Percentiles rank a stretch among this genome's conserved stretches.
Conservation (phyloP, 805 yeast species). For the Cyberlindnera mississippiensis region DNA sequence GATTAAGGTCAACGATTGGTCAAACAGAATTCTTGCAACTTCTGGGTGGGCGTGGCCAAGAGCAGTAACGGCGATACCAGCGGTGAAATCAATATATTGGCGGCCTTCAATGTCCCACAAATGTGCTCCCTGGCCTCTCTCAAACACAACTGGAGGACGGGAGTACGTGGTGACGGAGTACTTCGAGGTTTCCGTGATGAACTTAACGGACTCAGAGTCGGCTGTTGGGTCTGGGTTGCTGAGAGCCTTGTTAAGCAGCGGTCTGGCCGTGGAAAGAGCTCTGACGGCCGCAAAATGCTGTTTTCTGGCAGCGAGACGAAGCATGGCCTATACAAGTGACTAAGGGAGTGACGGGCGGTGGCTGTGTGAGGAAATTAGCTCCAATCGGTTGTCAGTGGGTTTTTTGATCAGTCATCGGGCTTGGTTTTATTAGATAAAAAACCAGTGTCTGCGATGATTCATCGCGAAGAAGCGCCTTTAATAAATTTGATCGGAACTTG, state of each 20-base stretch:
- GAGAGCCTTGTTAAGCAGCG: slow-evolving; percentile 2
- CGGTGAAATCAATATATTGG: slow-evolving; percentile 83
- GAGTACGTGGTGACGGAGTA: slow-evolving; percentile 75
- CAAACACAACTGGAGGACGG: slow-evolving; percentile 71
- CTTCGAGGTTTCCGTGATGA: slow-evolving; percentile 32
- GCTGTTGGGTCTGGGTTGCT: slow-evolving; percentile 14
- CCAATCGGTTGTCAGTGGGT: too few relatives aligned
- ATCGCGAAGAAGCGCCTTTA: too few relatives aligned
- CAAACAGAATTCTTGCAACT: slow-evolving; percentile 62
- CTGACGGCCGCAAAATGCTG: slow-evolving; percentile 1
- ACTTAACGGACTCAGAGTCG: slow-evolving; percentile 32
- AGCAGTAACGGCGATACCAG: slow-evolving; percentile 97
- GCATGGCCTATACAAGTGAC: neutral
- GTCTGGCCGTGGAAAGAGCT: slow-evolving; percentile 7
- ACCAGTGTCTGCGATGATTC: too few relatives aligned
- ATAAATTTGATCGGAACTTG: too few relatives aligned
- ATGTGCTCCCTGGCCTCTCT: slow-evolving; percentile 77
- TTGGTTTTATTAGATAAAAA: too few relatives aligned
- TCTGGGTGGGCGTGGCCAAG: slow-evolving; percentile 83
- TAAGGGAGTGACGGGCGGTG: neutral
- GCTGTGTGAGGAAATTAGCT: neutral
- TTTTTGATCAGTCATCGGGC: neutral
- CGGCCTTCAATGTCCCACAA: slow-evolving; percentile 77
- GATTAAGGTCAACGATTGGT: slow-evolving; percentile 68
- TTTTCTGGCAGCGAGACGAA: neutral